Evolutionary conservation across 768 basidiomycete species (phyloP), one percentile per base, ranked within the genome.

Genomic region (Punctularia strigosozonata): DNA sequence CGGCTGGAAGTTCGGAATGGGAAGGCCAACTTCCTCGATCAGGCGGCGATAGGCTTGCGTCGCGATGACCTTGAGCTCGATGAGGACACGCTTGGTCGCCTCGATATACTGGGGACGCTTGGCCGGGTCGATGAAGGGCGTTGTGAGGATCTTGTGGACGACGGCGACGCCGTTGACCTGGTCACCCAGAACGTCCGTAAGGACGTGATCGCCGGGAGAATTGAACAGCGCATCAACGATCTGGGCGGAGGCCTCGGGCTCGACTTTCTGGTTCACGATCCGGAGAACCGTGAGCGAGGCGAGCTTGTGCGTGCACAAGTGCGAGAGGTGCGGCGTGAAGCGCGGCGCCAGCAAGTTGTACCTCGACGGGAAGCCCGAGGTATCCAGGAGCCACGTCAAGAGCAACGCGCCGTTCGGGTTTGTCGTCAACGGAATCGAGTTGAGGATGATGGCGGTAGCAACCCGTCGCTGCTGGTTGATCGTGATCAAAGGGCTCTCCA

Each of bases 381-480:
- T 82, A 54, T 99, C 95, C 44, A 98, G 74, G 33, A 99, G 71
- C 95, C 95, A 99, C 10, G 92, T 98, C 40, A 99, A 64, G 40
- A 98, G 66, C 37, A 99, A 68, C 1, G 95, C 92, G 39, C 95
- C 95, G 51, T 99, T 99, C 7, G 94, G 90, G 55, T 95, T 97
- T 14, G 94, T 98, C 13, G 92, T 91, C 42, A 99, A 71, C 22
- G 94, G 92, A 41, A 98, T 95, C 5, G 92, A 94, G 65, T 99
- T 98, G 50, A 98, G 70, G 45, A 98, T 87, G 57, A 99, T 68
- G 15, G 92, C 84, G 6, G 89, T 87, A 7, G 91, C 91, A 48
- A 97, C 82, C 24, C 92, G 88, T 55, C 94, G 91, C 62, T 90
- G 86, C 55, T 98, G 92, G 54, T 80, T 88, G 42, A 84, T 46